phyloP scores from a whole-genome alignment of 148 eudicot species.

The Rhododendron ovatum region DNA sequence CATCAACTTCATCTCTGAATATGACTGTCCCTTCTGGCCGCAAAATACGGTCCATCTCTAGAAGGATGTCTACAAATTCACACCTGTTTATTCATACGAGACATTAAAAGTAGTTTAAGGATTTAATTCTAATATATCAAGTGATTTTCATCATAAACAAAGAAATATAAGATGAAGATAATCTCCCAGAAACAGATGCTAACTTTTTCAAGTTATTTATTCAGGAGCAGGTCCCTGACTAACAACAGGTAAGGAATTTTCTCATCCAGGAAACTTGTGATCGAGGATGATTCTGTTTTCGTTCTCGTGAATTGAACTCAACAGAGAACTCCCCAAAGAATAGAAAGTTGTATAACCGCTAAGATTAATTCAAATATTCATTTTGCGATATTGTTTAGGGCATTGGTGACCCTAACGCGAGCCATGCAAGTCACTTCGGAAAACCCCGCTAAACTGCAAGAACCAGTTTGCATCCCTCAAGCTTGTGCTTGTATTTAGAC shows the following conservation, averaged over 20 bases:
- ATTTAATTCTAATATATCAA: not conserved
- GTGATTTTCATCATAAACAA: not conserved
- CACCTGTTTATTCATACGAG: slow-evolving; percentile 38
- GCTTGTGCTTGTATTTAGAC: not conserved
- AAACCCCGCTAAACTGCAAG: not conserved
- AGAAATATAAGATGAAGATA: not conserved
- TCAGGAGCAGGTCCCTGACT: not conserved
- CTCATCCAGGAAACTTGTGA: not conserved
- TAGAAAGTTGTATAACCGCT: not conserved
- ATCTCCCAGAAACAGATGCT: not conserved
- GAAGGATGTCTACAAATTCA: slow-evolving; percentile 58
- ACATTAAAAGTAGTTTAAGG: not conserved
- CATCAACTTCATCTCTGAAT: slow-evolving; percentile 69
- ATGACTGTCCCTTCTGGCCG: slow-evolving; percentile 80
- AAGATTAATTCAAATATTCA: not conserved
- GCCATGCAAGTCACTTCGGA: not conserved
- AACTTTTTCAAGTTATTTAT: not conserved
- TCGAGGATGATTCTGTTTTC: not conserved
- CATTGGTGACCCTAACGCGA: not conserved
- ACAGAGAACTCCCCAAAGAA: not conserved
- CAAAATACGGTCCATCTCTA: slow-evolving; percentile 84
- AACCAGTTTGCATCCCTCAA: not conserved
- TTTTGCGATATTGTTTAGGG: not conserved
- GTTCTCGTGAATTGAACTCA: not conserved
- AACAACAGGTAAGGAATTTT: not conserved